Conservation (phyloP, 208 protist species). For the Acanthamoeba rhysodes region DNA sequence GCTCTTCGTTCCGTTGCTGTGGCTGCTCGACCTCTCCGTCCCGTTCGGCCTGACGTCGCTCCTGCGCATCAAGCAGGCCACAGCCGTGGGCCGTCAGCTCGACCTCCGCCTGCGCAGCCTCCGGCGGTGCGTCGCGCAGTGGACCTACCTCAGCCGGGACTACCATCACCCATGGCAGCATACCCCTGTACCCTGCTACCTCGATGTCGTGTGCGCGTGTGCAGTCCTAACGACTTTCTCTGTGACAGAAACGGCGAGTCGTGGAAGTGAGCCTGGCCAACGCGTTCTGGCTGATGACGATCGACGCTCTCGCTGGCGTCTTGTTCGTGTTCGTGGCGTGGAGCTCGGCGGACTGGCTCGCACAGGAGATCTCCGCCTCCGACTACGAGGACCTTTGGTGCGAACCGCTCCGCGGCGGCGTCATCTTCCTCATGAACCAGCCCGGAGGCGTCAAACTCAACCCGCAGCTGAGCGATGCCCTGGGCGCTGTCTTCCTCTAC, state of each 20-base stretch:
- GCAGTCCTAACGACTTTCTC: not conserved
- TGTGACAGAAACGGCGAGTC: not conserved
- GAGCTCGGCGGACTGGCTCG: constrained; percentile 45
- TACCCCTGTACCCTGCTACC: not conserved
- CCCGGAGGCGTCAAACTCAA: constrained; percentile 57
- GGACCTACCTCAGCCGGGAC: not conserved
- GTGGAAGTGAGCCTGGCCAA: not conserved
- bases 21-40: not conserved
- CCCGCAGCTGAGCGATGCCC: not conserved
- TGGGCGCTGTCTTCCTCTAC: constrained; percentile 57
- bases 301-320: not conserved
- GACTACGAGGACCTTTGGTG: constrained; percentile 26
- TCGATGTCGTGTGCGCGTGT: not conserved
- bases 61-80: not conserved
- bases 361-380: not conserved
- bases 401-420: constrained; percentile 3
- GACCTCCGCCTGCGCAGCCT: constrained; percentile 10
- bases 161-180: not conserved
- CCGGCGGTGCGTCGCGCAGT: not conserved
- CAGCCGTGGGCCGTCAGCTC: constrained; percentile 1
- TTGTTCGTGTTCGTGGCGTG: constrained; percentile 1
- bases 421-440: constrained; percentile 55
- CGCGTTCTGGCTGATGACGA: constrained; percentile 31
- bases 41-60: not conserved
- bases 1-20: constrained; percentile 19